These are phyloP conservation scores for Penicillium herquei DNA, from an alignment of 495 filamentous ascomycete species.

Conservation along the genomic window DNA sequence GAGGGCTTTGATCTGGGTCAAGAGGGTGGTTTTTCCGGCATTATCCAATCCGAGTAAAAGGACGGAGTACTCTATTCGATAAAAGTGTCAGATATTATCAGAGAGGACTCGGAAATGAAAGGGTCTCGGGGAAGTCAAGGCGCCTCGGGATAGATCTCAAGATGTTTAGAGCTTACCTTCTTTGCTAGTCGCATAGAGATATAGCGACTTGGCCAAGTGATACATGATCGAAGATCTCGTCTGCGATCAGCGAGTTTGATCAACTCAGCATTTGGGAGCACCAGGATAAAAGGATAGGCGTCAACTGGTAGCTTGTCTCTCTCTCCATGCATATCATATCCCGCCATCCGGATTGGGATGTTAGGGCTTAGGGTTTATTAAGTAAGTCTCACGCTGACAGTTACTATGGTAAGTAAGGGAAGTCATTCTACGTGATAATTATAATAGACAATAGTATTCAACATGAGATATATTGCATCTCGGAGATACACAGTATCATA, in stretches of 20 bases:
- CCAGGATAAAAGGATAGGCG: too few species aligned
- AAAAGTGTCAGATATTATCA: neutral
- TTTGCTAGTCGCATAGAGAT: conserved; percentile 91
- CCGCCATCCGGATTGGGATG: conserved; percentile 27
- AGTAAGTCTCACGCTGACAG: too few species aligned
- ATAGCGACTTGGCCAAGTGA: conserved; percentile 92
- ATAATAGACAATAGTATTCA: too few species aligned
- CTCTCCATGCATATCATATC: neutral
- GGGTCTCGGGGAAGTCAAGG: neutral
- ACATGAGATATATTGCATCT: neutral
- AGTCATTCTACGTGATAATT: too few species aligned
- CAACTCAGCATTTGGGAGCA: conserved; percentile 3
- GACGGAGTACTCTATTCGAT: conserved; percentile 84
- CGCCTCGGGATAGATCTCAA: neutral
- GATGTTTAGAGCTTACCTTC: conserved; percentile 56
- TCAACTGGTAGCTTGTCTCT: neutral
- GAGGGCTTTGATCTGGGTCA: conserved; percentile 89
- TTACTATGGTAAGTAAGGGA: too few species aligned
- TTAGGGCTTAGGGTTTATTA: conserved; percentile 30
- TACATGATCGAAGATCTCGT: conserved; percentile 65
- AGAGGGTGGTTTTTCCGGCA: conserved; percentile 96
- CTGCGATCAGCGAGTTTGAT: conserved; percentile 6
- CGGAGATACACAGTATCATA: neutral
- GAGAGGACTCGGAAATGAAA: too few species aligned
- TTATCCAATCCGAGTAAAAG: conserved; percentile 97